Base-by-base conservation (phyloP, 1,139 yeast species). In the Yamadazyma sp. region DNA sequence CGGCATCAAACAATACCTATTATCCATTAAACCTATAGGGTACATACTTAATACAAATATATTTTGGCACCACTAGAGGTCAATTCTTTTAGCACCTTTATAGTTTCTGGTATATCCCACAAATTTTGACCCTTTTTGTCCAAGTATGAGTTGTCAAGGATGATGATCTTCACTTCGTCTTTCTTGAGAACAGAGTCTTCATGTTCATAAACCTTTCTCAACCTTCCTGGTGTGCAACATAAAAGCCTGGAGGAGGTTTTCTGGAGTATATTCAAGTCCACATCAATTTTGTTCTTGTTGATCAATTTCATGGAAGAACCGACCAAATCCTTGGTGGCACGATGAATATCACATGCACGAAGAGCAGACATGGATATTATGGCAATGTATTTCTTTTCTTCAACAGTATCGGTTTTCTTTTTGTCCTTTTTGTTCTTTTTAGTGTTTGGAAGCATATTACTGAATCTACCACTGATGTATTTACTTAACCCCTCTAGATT, bases 321-420 rank as follows among this genome's bases (percentile, higher is more conserved):
- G 4, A 70, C 62, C 24, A 80, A 51, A 21, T 68, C 69, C 47
- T 75, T 71, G 9, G 82, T 74, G 1, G 82, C 80, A 40, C 92
- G 68, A 52, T 78, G 79, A 2, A 82, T 70, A 51, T 84, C 90
- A 61, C 92, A 84, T 1, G 84, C 87, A 41, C 92, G 67, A 17
- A 83, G 61, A 1, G 90, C 90, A 0, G 89, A 82, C 71, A 78
- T 73, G 4, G 86, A 75, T 13, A 85, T 57, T 2, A 83, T 62
- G n/a, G 83, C 67, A 15, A 83, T 61, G 48, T 71, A 76, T 45
- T 73, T 70, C 29, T 44, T 37, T 29, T 52, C 47, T 16, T 48
- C 47, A 14, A 4, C 16, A 28, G 18, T 25, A 37, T 33, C 35
- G 40, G 52, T 51, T 35, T 54, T 57, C 25, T 56, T 51, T 20